phyloP scores from a whole-genome alignment of 768 basidiomycete species.

The Pisolithus sp. region DNA sequence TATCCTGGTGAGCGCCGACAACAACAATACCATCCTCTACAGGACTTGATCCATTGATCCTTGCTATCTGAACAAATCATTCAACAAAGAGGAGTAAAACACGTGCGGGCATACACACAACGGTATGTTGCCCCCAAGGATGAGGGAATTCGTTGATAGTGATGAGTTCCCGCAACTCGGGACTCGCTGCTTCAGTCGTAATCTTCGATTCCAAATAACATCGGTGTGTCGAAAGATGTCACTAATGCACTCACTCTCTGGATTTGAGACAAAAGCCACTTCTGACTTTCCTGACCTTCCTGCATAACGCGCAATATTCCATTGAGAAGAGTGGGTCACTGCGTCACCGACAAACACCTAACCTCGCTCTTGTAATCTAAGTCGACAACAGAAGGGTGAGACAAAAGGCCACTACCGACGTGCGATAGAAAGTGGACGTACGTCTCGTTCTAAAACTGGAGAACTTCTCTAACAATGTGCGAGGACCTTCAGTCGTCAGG shows the following conservation, averaged over 20 bases:
- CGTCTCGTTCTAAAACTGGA: constrained; percentile 70
- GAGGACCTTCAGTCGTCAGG: constrained; percentile 60
- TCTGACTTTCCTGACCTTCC: constrained; percentile 72
- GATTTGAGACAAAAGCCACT: constrained; percentile 69
- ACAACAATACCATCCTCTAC: constrained; percentile 59
- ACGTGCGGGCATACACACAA: constrained; percentile 47
- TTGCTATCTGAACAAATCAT: constrained; percentile 48
- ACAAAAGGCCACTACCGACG: constrained; percentile 2
- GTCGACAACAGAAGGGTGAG: constrained; percentile 17
- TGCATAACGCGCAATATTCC: constrained; percentile 22
- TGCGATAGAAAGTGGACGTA: constrained; percentile 29
- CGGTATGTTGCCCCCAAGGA: constrained; percentile 79
- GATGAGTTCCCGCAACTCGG: constrained; percentile 50
- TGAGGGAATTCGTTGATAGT: constrained; percentile 69
- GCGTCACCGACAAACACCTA: constrained; percentile 11
- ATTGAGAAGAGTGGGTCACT: constrained; percentile 7
- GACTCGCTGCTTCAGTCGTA: constrained; percentile 54
- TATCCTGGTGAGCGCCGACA: constrained; percentile 80
- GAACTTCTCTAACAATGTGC: constrained; percentile 58
- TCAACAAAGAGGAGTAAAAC: background rate
- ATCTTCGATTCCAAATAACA: constrained; percentile 36
- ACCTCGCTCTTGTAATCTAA: constrained; percentile 74
- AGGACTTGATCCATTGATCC: constrained; percentile 66
- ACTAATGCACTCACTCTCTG: constrained; percentile 39
- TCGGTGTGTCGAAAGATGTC: constrained; percentile 5